Base-by-base conservation (phyloP, 768 basidiomycete genomes). In the Agrocybe chaxingu region DNA sequence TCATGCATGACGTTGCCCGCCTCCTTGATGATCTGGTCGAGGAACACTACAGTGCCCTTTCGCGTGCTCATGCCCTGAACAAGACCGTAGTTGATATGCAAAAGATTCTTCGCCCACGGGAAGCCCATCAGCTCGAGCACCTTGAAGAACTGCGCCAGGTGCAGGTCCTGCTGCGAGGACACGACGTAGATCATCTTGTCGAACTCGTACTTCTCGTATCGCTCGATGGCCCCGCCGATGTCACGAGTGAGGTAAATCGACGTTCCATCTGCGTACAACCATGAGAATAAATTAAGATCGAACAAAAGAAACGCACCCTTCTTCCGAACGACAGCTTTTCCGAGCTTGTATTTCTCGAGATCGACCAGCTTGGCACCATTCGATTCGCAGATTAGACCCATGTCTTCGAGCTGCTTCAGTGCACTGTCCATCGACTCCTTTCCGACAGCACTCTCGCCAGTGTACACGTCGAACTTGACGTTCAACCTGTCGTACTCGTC, bases 61-160 rank as follows among this genome's bases (percentile, higher is more conserved):
- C 90, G 81, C 18, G 91, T 92, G 66, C 85, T 94, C 96, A 99
- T 99, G 50, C 96, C 96, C 47, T 82, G 85, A 16, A 99, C 94
- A 53, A 96, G 72, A 12, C 92, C 91, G 58, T 89, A 93, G 70
- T 94, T 96, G 68, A 98, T 74, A 67, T 98, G 96, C 63, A 90
- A 77, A 39, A 98, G 78, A 33, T 71, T 72, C 53, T 81, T 75
- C 0, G 95, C 94, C 89, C 89, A 98, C 0, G 86, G 81, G 70
- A 89, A 89, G 3, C 81, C 82, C 89, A 99, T 93, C 35, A 97
- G 76, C 51, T 89, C 78, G 45, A 98, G 80, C 24, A 96, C 80
- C 71, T 96, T 92, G 85, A 97, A 95, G 70, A 98, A 87, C 63
- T 99, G 96, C 1, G 83, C 75, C 36, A 92, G 76, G 62, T 97